Conservation (phyloP, 192 early-diverging fungal genomes). For the Phlyctochytrium planicorne region DNA sequence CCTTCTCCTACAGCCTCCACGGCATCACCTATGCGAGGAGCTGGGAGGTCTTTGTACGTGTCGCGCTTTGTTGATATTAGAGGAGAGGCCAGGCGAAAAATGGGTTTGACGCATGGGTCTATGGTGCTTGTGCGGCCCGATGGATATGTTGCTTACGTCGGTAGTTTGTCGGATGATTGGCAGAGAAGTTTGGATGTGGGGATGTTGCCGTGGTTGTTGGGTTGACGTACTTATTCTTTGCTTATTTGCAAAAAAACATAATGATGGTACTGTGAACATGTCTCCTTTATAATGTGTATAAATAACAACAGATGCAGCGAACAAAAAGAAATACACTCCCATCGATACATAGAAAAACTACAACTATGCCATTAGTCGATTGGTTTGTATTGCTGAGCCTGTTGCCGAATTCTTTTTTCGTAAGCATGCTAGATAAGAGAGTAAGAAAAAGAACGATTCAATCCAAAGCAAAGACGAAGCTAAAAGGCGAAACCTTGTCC, state of each 20-base stretch:
- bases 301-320: too few relatives aligned
- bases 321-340: too few relatives aligned
- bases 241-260: too few relatives aligned
- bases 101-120: not conserved
- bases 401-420: conserved; percentile 57
- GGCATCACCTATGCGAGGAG: too few relatives aligned
- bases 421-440: conserved; percentile 11
- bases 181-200: not conserved
- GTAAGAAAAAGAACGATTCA: not conserved
- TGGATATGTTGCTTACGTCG: not conserved
- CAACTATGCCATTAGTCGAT: too few relatives aligned
- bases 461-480: not conserved
- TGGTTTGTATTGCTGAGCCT: conserved; percentile 50
- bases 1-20: too few relatives aligned
- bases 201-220: not conserved
- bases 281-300: too few relatives aligned
- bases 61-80: not conserved
- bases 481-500: too few relatives aligned
- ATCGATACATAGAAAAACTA: too few relatives aligned
- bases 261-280: too few relatives aligned
- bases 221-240: too few relatives aligned
- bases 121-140: not conserved
- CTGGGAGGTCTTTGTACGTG: too few relatives aligned
- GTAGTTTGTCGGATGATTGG: not conserved
- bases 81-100: not conserved